Conservation (phyloP, 1,284 basidiomycete species). For the Melampsora occidentalis region DNA sequence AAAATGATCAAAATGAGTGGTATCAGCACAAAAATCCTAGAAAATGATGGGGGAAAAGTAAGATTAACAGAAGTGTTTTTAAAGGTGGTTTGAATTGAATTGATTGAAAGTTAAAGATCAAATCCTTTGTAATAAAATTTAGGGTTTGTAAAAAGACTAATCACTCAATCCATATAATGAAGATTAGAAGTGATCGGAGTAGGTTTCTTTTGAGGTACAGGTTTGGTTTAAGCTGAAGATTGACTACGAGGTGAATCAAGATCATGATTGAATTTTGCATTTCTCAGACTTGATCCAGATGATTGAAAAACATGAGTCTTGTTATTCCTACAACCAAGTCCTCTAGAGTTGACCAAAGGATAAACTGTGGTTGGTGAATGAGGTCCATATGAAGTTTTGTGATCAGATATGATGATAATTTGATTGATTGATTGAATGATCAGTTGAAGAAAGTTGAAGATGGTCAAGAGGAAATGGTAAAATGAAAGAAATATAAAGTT, state of each 20-base stretch:
- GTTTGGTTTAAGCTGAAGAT: background rate
- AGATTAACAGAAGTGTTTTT: background rate
- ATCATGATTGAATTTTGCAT: background rate
- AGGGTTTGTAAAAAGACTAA: conserved; percentile 14
- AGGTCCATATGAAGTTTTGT: background rate
- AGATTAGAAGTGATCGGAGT: background rate
- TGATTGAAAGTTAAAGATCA: background rate
- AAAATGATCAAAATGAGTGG: background rate
- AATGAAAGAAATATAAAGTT: too few relatives aligned
- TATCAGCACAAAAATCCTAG: background rate
- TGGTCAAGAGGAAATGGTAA: too few relatives aligned
- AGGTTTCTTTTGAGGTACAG: background rate
- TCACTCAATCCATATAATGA: conserved; percentile 19
- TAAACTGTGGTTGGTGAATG: background rate
- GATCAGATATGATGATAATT: background rate
- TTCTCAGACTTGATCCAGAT: background rate
- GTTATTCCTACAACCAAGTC: background rate
- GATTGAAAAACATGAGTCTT: background rate
- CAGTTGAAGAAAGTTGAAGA: too few relatives aligned
- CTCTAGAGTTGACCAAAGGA: background rate
- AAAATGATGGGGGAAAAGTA: background rate
- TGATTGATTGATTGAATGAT: too few relatives aligned
- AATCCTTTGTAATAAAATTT: conserved; percentile 37
- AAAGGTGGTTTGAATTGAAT: background rate
- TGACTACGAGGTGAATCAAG: background rate